Evolutionary conservation across 2,329 filamentous ascomycete genomes (phyloP).

Genomic region (Penicillium decumbens): DNA sequence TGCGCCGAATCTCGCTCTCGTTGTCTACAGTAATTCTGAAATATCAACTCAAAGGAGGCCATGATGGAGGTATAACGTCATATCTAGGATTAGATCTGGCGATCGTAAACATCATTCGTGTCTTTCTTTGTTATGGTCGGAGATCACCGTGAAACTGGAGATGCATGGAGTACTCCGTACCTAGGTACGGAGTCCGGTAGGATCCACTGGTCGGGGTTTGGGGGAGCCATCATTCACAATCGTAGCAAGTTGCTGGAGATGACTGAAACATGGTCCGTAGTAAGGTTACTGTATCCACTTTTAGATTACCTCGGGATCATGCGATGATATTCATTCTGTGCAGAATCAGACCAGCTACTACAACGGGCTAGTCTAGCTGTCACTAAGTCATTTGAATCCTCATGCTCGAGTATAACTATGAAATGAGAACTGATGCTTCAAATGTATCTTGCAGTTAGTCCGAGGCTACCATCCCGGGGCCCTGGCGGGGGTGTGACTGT

Average conservation of each 20-base stretch:
- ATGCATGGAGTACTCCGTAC: too few species aligned
- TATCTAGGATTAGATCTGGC: too few species aligned
- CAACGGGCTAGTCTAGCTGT: neutral
- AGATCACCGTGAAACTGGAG: too few species aligned
- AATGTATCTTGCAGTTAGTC: slow-evolving; percentile 1
- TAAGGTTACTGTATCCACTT: neutral
- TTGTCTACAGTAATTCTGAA: too few species aligned
- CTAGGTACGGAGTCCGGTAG: too few species aligned
- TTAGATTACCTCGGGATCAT: neutral
- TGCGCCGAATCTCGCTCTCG: too few species aligned
- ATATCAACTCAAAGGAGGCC: too few species aligned
- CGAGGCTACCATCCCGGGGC: slow-evolving; percentile 9
- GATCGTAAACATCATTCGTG: too few species aligned
- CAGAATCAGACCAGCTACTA: neutral
- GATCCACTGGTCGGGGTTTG: too few species aligned
- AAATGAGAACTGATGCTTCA: neutral
- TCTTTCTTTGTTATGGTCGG: too few species aligned
- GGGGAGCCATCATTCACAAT: too few species aligned
- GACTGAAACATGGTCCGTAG: neutral
- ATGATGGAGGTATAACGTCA: too few species aligned
- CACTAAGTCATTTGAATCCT: neutral
- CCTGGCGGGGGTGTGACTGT: slow-evolving; percentile 14
- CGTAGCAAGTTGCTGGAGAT: neutral
- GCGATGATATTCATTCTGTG: neutral
- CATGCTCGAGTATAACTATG: neutral